phyloP scores from a whole-genome alignment of 73 alveolate species.

The Durusdinium trenchii region DNA sequence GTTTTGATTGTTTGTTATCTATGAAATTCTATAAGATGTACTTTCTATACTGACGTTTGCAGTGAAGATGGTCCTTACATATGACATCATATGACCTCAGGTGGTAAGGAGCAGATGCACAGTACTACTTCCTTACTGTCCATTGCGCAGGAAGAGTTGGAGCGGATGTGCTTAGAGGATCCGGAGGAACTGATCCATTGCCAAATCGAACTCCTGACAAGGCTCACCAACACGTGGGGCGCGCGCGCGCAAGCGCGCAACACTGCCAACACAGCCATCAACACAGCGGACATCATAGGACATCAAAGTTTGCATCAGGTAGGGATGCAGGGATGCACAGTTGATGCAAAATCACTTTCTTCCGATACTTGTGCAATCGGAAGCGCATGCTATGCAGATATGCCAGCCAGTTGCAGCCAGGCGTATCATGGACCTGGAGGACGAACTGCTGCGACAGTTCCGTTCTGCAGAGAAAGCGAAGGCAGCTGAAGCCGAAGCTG shows the following conservation, averaged over 20 bases:
- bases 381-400: no score
- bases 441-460: conserved; percentile 19
- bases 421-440: conserved; percentile 46
- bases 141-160: conserved; percentile 44
- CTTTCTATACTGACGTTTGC: background rate
- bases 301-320: no score
- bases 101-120: no score
- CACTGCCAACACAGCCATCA: background rate
- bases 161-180: conserved; percentile 43
- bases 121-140: no score
- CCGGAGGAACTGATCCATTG: conserved; percentile 33
- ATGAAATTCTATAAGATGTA: background rate
- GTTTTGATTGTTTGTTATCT: no score
- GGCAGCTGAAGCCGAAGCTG: conserved; percentile 4
- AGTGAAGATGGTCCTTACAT: background rate
- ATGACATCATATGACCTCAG: no score
- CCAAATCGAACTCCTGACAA: conserved; percentile 45
- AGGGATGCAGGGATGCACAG: no score
- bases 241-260: no score
- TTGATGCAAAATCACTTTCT: no score
- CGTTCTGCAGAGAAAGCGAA: conserved; percentile 37
- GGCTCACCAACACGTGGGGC: no score
- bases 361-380: no score
- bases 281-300: background rate
- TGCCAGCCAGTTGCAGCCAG: no score